Evolutionary conservation across 768 basidiomycete species (phyloP).

Genomic region (Collybia sp.): DNA sequence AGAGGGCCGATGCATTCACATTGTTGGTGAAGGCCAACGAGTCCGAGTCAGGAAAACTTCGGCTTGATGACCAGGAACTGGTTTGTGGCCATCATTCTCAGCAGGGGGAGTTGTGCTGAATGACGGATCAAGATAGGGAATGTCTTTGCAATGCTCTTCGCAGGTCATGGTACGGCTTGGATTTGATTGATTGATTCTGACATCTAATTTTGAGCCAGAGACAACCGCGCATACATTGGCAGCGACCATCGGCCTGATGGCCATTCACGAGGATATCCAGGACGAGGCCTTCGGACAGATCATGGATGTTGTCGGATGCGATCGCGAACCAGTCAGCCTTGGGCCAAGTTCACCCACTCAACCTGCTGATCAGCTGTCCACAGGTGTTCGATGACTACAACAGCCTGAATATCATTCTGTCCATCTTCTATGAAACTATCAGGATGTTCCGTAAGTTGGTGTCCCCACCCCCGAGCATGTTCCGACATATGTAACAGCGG

Average conservation of each 20-base stretch:
- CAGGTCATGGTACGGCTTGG: conserved; percentile 15
- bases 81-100: background rate
- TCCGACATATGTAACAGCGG: conserved; percentile 4
- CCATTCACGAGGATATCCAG: too few species aligned
- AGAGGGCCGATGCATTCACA: too few species aligned
- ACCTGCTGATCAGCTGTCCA: too few species aligned
- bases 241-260: conserved; percentile 40
- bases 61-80: too few species aligned
- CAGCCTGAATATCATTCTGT: conserved; percentile 19
- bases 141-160: conserved; percentile 17
- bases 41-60: too few species aligned
- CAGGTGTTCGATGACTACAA: conserved; percentile 13
- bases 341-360: background rate
- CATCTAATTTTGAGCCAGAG: background rate
- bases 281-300: too few species aligned
- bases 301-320: conserved; percentile 26
- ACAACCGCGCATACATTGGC: conserved; percentile 42
- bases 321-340: conserved; percentile 23
- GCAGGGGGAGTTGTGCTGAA: background rate
- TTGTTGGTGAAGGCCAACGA: too few species aligned
- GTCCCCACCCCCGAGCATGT: background rate
- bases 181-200: background rate
- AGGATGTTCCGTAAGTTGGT: too few species aligned
- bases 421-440: conserved; percentile 26
- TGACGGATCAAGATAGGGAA: too few species aligned